phyloP scores from a whole-genome alignment of 139 green algal species.

The Pseudopediastrum boryanum region DNA sequence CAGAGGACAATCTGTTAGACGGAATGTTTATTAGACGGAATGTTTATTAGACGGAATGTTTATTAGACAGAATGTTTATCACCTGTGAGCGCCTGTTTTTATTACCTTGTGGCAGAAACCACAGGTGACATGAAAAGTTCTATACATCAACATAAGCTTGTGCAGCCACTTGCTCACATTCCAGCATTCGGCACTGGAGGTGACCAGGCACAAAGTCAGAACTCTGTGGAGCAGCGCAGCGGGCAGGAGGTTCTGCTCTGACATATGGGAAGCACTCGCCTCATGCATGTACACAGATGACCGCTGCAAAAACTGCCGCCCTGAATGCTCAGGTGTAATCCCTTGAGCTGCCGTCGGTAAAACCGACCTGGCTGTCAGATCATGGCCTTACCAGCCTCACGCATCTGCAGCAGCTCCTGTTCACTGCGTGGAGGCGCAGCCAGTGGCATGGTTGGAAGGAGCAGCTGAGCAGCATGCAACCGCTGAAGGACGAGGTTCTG shows the following conservation, averaged over 20 bases:
- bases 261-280: not conserved
- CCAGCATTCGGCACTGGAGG: too few relatives aligned
- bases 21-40: not conserved
- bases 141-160: not conserved
- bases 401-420: conserved; percentile 32
- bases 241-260: not conserved
- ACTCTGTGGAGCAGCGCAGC: not conserved
- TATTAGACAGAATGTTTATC: not conserved
- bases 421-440: conserved; percentile 2
- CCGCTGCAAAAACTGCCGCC: not conserved
- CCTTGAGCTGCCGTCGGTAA: not conserved
- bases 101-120: not conserved
- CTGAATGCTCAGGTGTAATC: too few relatives aligned
- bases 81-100: not conserved
- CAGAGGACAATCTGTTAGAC: not conserved
- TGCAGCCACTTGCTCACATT: not conserved
- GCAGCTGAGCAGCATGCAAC: conserved; percentile 32
- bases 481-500: conserved; percentile 9
- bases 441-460: conserved; percentile 40
- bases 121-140: not conserved
- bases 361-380: not conserved
- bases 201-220: too few relatives aligned
- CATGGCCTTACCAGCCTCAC: conserved; percentile 26
- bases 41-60: not conserved
- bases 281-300: not conserved